Evolutionary conservation across 352 stramenopile genomes (phyloP), one percentile per base, ranked within the genome.

Genomic region (Phytophthora cactorum): DNA sequence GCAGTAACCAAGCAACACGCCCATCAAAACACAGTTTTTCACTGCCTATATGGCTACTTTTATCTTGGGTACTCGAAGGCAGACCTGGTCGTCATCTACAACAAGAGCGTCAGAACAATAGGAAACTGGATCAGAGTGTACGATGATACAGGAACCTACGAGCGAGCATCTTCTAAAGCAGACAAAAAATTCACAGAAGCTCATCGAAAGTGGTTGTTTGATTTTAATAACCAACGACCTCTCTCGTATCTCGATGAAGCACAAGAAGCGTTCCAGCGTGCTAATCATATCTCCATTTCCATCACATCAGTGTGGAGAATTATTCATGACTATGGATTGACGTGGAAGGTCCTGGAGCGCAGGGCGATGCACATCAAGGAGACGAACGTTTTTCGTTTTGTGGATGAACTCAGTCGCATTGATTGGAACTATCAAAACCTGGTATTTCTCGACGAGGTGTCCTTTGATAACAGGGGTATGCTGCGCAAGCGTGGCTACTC

Each of bases 381-480:
- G 28, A 3, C 2, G 1, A 39, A 60, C 12, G 17, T 60, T 5
- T 52, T 60, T 52, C 53, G 53, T 4, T 52, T 52, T 44, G 10
- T 41, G 0, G 39, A 52, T 1, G 53, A 60, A 31, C 12, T 60
- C 2, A 60, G 39, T 52, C 14, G 22, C 2, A 14, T 61, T 31
- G 41, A 61, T n/a, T 61, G 41, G 53, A 61, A 10, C 5, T 15
- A 52, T 3, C 39, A 52, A 0, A 52, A 61, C 17, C 9, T 61
- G 1, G 53, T 52, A 2, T 62, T 62, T 11, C 15, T 62, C 10
- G 54, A 61, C 15, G 54, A 52, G 8, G 51, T 45, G 5, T 46
- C 34, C 0, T 81, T 82, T 31, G 70, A 77, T 22, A 77, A 73
- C 27, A 12, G 60, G 63, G 63, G 0, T 3, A 81, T 81, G 70